Evolutionary conservation across 2,329 filamentous ascomycete genomes (phyloP), one percentile per base, ranked within the genome.

Genomic region (Fusarium sp.): DNA sequence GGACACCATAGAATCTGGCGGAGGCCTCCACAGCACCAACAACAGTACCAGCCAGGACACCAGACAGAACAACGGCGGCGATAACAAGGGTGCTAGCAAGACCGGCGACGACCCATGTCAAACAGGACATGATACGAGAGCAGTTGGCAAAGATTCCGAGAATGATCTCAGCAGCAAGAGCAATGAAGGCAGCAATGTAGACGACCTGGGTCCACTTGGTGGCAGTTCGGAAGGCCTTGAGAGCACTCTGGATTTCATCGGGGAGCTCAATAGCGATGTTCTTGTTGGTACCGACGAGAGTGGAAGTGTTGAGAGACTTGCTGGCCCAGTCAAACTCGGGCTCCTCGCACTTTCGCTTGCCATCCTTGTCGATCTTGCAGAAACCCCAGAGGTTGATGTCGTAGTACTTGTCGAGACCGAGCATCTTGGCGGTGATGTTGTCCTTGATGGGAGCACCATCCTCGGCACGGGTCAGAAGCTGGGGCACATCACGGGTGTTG

Each of bases 361-460:
- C 71, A 71, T 86, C 86, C 71, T 84, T 79, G 53, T 85, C 81
- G 55, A 87, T 89, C 60, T 84, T 83, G 87, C 96, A 98, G 87
- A 94, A 97, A 78, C 92, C 92, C 92, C 93, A 97, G 40, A 98
- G 86, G 77, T 88, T 89, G 77, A 98, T 85, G 66, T 92, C 87
- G 87, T 98, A 98, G 76, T 89, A 85, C 77, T 95, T 89, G 75
- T 86, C 88, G 63, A 97, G 86, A 57, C 87, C 84, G 45, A 93
- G 84, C 25, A 87, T 81, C 2, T 78, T 71, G 10, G 87, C 88
- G 6, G 86, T 89, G 75, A 90, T 84, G 80, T 88, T 89, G 71
- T 72, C 78, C 69, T 68, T 72, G 54, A 68, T 21, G 12, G 23
- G 48, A 25, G 48, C 48, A 27, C 48, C 37, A 41, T 53, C 46